A percentile compares a stretch with the other conserved stretches of the same genome.
These are phyloP conservation scores for Corylus heterophylla DNA, from an alignment of 306 rosid species.

Conservation along the genomic window DNA sequence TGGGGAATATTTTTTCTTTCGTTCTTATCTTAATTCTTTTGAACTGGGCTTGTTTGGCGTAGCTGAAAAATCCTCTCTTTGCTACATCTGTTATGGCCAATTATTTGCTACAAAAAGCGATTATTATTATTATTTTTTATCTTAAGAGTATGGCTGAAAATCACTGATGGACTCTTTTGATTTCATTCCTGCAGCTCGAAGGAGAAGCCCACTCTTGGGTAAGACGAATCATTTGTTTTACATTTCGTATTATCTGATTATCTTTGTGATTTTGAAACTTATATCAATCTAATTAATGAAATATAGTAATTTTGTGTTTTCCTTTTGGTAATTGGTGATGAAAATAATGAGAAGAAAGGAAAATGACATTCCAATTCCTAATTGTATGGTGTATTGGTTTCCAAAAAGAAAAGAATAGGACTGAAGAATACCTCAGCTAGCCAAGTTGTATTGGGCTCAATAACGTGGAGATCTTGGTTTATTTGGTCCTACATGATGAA, in stretches of 20 bases:
- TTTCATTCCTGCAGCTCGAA: conserved; percentile 77
- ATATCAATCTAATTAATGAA: background rate
- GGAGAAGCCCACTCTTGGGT: conserved; percentile 99
- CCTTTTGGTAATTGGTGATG: background rate
- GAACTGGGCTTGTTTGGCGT: background rate
- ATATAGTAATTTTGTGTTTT: background rate
- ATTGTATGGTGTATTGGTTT: background rate
- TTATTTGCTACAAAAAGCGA: background rate
- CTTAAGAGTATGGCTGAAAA: background rate
- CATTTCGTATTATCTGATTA: background rate
- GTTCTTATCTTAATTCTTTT: background rate
- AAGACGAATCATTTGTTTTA: conserved; percentile 27
- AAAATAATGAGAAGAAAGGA: background rate
- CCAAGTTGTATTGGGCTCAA: background rate
- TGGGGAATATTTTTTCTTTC: background rate
- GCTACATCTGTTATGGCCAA: background rate
- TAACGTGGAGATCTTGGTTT: background rate
- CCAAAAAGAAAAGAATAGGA: background rate
- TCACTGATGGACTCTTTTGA: background rate
- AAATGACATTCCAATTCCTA: background rate
- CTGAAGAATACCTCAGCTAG: too few relatives aligned
- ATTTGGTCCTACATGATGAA: background rate
- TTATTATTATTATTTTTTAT: background rate
- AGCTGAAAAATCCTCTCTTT: background rate
- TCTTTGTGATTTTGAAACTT: background rate